Evolutionary conservation across 257 asterid genomes (phyloP), one percentile per base, ranked within the genome.

Genomic region (Jacaranda mimosifolia): DNA sequence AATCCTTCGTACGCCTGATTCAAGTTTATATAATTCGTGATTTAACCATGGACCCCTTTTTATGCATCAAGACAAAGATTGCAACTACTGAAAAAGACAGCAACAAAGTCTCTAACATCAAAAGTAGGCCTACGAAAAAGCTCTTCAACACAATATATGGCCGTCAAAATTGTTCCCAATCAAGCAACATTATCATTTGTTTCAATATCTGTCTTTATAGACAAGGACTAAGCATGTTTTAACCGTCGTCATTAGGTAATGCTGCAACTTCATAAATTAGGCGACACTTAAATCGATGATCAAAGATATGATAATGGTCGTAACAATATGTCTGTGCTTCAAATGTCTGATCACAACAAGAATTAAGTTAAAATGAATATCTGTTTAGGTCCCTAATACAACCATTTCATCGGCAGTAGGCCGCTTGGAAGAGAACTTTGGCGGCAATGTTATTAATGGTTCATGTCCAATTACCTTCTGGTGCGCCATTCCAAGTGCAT

Each of bases 401-500:
- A 69, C 83, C 58, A 51, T 73, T 74, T 80, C 86, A 74, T 83
- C 84, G 39, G 13, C 40, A 6, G 38, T 53, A 55, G 85, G 90
- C 68, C 57, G 60, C 69, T 35, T 81, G 55, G 80, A 86, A 39
- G 89, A 53, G 80, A 92, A 94, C 45, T 87, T 85, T 0, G 87
- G 84, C 42, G 99, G 97, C 78, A 92, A 63, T 21, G 58, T 80
- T 82, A 91, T 74, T 19, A 91, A 83, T 0, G 91, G 96, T 40
- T 83, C 92, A 8, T 88, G 92, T 32, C 86, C 94, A 62, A 63
- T 73, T 7, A 73, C 85, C 82, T 87, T 89, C 81, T 69, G 87
- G 67, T 76, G 81, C 40, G 99, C 97, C 89, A 83, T 83, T 32
- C 96, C 99, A 4, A 94, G 91, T 1, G 93, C 86, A 17, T 87